Percentiles rank a stretch among this genome's conserved stretches.
Conservation (phyloP, 805 yeast species). For the Priceomyces medius region DNA sequence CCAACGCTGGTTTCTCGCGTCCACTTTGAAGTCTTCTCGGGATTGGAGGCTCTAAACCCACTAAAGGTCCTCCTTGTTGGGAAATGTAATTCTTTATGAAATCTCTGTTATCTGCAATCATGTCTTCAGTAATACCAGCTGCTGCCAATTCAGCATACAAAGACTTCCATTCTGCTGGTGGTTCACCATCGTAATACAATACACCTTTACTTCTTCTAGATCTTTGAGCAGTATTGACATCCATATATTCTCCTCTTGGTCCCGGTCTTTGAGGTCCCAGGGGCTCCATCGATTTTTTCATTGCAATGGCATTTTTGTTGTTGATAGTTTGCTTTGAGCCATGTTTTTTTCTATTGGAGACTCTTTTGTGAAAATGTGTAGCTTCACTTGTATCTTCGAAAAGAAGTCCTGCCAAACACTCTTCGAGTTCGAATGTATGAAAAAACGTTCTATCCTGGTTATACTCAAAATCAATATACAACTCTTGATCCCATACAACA, state of each 20-base stretch:
- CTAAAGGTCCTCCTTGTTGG: slow-evolving; percentile 74
- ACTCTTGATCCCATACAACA: slow-evolving; percentile 95
- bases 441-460: slow-evolving; percentile 93
- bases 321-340: slow-evolving; percentile 83
- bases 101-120: slow-evolving; percentile 83
- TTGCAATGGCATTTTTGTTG: slow-evolving; percentile 85
- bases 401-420: slow-evolving; percentile 79
- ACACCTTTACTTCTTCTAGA: slow-evolving; percentile 56
- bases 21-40: slow-evolving; percentile 54
- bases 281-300: slow-evolving; percentile 46
- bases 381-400: slow-evolving; percentile 92
- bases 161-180: slow-evolving; percentile 83
- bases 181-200: slow-evolving; percentile 71
- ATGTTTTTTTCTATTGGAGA: slow-evolving; percentile 70
- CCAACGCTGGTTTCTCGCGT: slow-evolving; percentile 12
- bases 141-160: slow-evolving; percentile 69
- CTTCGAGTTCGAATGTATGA: slow-evolving; percentile 92
- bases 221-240: slow-evolving; percentile 52
- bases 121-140: slow-evolving; percentile 81
- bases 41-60: slow-evolving; percentile 81
- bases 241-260: slow-evolving; percentile 62
- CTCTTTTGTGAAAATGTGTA: slow-evolving; percentile 76
- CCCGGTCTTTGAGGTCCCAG: slow-evolving; percentile 40
- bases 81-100: slow-evolving; percentile 77
- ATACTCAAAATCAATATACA: slow-evolving; percentile 83